Conservation (phyloP, 2,329 filamentous ascomycete genomes). For the Macrophomina phaseolina region DNA sequence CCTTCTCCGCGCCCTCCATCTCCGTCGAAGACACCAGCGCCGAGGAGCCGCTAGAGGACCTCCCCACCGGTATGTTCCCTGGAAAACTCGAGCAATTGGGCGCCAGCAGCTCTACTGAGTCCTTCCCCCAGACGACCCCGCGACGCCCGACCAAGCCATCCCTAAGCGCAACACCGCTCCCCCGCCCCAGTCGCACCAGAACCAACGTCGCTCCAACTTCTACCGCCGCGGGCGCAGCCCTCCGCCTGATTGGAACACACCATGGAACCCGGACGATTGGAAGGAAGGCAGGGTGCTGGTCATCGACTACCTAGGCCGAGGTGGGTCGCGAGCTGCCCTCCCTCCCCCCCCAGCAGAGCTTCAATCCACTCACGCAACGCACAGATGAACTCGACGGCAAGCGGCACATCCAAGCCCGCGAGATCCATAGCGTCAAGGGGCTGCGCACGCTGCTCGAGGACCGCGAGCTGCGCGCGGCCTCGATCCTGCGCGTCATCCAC, state of each 20-base stretch:
- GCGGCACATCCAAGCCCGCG: conserved; percentile 55
- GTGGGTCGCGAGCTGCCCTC: conserved; percentile 1
- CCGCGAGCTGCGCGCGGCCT: conserved; percentile 41
- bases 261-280: conserved; percentile 37
- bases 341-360: background rate
- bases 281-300: conserved; percentile 55
- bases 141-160: conserved; percentile 33
- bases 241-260: conserved; percentile 42
- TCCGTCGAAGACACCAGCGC: conserved; percentile 42
- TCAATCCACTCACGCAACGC: background rate
- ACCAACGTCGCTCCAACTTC: conserved; percentile 28
- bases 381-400: conserved; percentile 46
- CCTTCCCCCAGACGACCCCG: conserved; percentile 30
- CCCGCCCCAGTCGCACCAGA: background rate
- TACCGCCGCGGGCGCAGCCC: conserved; percentile 43
- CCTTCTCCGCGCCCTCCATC: conserved; percentile 37
- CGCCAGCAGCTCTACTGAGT: background rate
- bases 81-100: background rate
- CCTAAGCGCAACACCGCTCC: conserved; percentile 30
- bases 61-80: conserved; percentile 24
- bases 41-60: conserved; percentile 26
- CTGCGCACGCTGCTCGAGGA: conserved; percentile 53
- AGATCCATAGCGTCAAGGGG: conserved; percentile 52
- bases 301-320: conserved; percentile 54
- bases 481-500: conserved; percentile 51